Base-by-base conservation (phyloP, 2,329 filamentous ascomycete species). In the Aureobasidium sp. region DNA sequence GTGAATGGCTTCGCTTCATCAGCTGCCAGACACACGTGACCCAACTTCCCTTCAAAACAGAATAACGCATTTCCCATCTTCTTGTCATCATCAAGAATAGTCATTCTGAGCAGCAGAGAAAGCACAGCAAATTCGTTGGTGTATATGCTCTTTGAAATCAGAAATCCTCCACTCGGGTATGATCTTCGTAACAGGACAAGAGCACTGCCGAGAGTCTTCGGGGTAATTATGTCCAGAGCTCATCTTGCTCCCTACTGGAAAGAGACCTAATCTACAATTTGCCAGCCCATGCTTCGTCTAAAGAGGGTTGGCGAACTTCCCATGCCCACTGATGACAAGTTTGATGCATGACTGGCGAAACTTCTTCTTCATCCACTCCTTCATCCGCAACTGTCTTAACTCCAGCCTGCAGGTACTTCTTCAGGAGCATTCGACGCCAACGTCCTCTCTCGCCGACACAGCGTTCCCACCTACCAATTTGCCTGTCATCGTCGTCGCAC, bases 251-350 rank as follows among this genome's bases (percentile, higher is more conserved):
- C 34, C 47, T 23, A 3, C 29, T 51, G 8, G 29, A 36, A n/a
- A 42, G 39, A 17, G n/a, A 26, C 32, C 29, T 29, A n/a, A 15
- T 32, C 9, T 20, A 59, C 13, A 37, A 6, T 6, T 47, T 37
- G 5, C 61, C 62, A 48, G 58, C 68, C 80, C 79, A 82, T 51
- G 75, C 80, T 48, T 72, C 72, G 71, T 82, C 80, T 64, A 82
- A 64, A 57, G 76, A 75, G 61, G 78, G 75, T 69, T 82, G 80
- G 41, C 78, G 72, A 3, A 81, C 75, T 68, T 82, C 79, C 68
- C 76, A 82, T 0, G 78, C 81, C 81, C 80, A 83, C 66, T 84
- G 81, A 67, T 81, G 79, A 64, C 80, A 83, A 6, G 80, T 83
- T 73, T 83, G 81, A 71, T 82, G 80, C 68, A 83, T 78, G 1